Evolutionary conservation across 1,284 basidiomycete species (phyloP).

Genomic region (Sanghuangporus baumii): DNA sequence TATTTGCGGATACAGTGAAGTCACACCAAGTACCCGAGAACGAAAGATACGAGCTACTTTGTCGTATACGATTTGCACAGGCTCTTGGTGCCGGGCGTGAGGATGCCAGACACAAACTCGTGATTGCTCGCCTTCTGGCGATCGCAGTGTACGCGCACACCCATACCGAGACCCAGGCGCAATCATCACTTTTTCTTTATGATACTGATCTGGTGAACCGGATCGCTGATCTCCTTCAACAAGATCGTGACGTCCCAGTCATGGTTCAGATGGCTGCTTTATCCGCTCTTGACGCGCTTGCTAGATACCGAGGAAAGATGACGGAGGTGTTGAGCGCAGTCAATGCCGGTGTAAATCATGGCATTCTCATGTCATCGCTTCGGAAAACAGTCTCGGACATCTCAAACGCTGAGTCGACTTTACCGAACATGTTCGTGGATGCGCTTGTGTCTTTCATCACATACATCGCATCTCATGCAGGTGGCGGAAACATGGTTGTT

Average conservation of each 20-base stretch:
- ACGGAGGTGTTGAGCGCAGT: slow-evolving; percentile 87
- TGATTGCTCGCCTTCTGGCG: slow-evolving; percentile 79
- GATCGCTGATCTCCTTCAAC: slow-evolving; percentile 84
- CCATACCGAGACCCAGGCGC: slow-evolving; percentile 72
- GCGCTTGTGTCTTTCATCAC: slow-evolving; percentile 84
- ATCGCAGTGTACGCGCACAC: slow-evolving; percentile 89
- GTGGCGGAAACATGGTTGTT: slow-evolving; percentile 89
- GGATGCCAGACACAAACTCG: slow-evolving; percentile 71
- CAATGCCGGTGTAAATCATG: slow-evolving; percentile 95
- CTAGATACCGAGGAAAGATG: slow-evolving; percentile 77
- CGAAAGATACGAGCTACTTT: slow-evolving; percentile 87
- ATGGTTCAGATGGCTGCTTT: slow-evolving; percentile 80
- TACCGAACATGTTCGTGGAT: slow-evolving; percentile 83
- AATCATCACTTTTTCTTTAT: slow-evolving; percentile 84
- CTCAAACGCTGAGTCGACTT: slow-evolving; percentile 51
- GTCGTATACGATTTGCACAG: slow-evolving; percentile 78
- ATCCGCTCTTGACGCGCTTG: slow-evolving; percentile 85
- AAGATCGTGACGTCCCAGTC: slow-evolving; percentile 63
- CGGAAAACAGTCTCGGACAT: slow-evolving; percentile 76
- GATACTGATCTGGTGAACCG: slow-evolving; percentile 89
- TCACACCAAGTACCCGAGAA: slow-evolving; percentile 72
- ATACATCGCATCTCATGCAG: slow-evolving; percentile 78
- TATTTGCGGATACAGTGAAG: slow-evolving; percentile 73
- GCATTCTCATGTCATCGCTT: slow-evolving; percentile 84
- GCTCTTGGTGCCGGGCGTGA: slow-evolving; percentile 55